Conservation (phyloP, 2,329 filamentous ascomycete species). For the Hymenoscyphus infarciens region DNA sequence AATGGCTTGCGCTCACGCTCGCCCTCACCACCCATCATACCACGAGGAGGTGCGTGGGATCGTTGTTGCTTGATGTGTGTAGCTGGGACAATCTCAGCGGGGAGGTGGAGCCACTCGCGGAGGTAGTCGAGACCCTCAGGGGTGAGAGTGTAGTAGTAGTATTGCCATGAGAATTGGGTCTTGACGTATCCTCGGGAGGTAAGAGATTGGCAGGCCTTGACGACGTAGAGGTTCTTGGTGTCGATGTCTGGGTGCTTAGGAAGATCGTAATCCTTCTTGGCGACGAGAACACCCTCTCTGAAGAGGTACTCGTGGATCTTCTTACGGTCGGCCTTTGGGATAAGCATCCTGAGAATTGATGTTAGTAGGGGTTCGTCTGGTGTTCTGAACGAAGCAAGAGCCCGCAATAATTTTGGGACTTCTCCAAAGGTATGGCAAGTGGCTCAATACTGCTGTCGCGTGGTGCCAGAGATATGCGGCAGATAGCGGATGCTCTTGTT, state of each 20-base stretch:
- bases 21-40: slow-evolving; percentile 89
- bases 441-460: background rate
- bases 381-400: background rate
- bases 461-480: background rate
- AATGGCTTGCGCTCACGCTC: slow-evolving; percentile 79
- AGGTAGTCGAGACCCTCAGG: slow-evolving; percentile 99
- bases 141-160: slow-evolving; percentile 99
- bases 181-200: slow-evolving; percentile 98
- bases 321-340: slow-evolving; percentile 99
- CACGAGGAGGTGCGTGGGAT: slow-evolving; percentile 81
- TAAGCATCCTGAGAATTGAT: slow-evolving; percentile 56
- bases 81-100: slow-evolving; percentile 97
- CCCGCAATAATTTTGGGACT: background rate
- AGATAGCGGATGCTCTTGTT: background rate
- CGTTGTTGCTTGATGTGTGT: slow-evolving; percentile 99
- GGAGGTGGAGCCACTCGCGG: slow-evolving; percentile 99
- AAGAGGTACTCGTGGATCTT: slow-evolving; percentile 99
- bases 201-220: slow-evolving; percentile 98
- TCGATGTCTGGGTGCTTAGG: slow-evolving; percentile 97
- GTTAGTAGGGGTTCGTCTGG: slow-evolving; percentile 47
- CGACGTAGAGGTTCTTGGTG: slow-evolving; percentile 98
- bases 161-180: slow-evolving; percentile 99
- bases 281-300: slow-evolving; percentile 88
- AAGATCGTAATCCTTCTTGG: slow-evolving; percentile 98
- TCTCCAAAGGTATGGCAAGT: background rate